phyloP scores from a whole-genome alignment of 169 alveolate species.

The Theileria orientalis region DNA sequence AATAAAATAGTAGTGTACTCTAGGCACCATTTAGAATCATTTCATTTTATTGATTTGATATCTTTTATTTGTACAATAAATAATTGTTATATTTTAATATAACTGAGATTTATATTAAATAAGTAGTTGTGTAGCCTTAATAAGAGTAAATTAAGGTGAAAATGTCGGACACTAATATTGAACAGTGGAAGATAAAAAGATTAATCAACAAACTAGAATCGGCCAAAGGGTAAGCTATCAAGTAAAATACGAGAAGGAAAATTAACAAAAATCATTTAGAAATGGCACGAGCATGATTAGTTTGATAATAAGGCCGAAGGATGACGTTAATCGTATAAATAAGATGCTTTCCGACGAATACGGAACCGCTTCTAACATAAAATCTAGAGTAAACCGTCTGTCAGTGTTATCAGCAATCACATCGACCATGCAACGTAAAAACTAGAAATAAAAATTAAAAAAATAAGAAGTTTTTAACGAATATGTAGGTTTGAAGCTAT shows the following conservation, averaged over 20 bases:
- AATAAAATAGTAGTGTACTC: no score
- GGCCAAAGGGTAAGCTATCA: slow-evolving; percentile 84
- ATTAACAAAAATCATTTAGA: slow-evolving; percentile 15
- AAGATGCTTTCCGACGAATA: slow-evolving; percentile 93
- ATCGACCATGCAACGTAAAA: slow-evolving; percentile 93
- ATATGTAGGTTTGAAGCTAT: slow-evolving; percentile 85
- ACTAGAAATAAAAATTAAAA: neutral
- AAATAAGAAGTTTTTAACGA: neutral
- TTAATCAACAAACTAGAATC: slow-evolving; percentile 87
- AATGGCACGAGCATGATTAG: slow-evolving; percentile 98
- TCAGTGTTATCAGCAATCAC: slow-evolving; percentile 97
- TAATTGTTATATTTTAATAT: no score
- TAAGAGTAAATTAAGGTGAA: no score
- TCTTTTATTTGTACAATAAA: no score
- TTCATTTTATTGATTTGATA: no score
- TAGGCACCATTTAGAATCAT: no score
- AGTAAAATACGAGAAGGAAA: neutral
- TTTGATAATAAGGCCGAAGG: slow-evolving; percentile 94
- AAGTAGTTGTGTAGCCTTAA: no score
- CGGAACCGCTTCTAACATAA: slow-evolving; percentile 97
- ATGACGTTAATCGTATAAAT: slow-evolving; percentile 90
- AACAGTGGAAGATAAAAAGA: slow-evolving; percentile 91
- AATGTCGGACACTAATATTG: slow-evolving; percentile 83
- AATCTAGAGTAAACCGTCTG: slow-evolving; percentile 94
- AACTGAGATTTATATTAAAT: no score